Conservation (phyloP, 2,329 filamentous ascomycete genomes). For the Fusarium transvaalense region DNA sequence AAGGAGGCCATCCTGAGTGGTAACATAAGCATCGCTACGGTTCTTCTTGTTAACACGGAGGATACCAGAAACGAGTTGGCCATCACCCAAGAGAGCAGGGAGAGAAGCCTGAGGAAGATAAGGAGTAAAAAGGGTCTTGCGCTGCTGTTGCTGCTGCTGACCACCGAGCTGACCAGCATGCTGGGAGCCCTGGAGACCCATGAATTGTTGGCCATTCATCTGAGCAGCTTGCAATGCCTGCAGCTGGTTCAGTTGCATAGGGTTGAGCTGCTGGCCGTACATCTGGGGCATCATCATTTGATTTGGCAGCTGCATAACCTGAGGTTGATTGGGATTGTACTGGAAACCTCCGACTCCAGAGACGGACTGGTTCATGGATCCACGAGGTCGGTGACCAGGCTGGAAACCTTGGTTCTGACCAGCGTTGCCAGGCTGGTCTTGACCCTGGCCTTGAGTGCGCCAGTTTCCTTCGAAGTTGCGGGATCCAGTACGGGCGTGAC, state of each 20-base stretch:
- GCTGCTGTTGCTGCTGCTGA: constrained; percentile 85
- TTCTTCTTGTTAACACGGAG: constrained; percentile 99
- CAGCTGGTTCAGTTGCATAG: constrained; percentile 88
- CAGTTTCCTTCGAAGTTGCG: constrained; percentile 99
- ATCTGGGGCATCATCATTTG: constrained; percentile 90
- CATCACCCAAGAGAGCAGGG: constrained; percentile 89
- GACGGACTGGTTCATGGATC: constrained; percentile 88
- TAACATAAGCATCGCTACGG: constrained; percentile 97
- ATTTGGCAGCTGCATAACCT: constrained; percentile 86
- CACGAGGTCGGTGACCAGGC: constrained; percentile 88
- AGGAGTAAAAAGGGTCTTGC: constrained; percentile 98
- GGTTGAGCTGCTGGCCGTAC: constrained; percentile 89
- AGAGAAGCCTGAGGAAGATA: constrained; percentile 96
- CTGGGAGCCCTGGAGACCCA: constrained; percentile 76
- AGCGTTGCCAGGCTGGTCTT: constrained; percentile 64
- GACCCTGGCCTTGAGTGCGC: constrained; percentile 81
- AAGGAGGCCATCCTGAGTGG: constrained; percentile 85
- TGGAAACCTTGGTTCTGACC: constrained; percentile 82
- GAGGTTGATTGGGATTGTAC: constrained; percentile 83
- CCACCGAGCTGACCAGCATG: constrained; percentile 75
- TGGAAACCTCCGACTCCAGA: constrained; percentile 88
- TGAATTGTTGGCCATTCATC: constrained; percentile 80
- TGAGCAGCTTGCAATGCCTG: constrained; percentile 93
- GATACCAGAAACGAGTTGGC: constrained; percentile 94
- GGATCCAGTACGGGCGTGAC: constrained; percentile 85